Conservation (phyloP, 1,284 basidiomycete species). For the Naganishia sp. region DNA sequence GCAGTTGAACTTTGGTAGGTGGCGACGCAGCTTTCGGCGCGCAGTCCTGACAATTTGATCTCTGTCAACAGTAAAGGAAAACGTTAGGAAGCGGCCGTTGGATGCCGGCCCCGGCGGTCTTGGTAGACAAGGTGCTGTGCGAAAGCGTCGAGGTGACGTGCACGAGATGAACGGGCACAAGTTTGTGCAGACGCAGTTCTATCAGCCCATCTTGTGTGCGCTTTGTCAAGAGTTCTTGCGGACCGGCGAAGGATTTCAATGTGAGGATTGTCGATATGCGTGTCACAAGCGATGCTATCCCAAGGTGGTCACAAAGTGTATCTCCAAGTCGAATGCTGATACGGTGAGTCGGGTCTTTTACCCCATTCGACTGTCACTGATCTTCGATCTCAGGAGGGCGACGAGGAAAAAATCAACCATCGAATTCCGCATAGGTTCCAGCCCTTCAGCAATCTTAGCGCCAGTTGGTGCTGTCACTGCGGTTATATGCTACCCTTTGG, state of each 20-base stretch:
- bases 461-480: slow-evolving; percentile 99
- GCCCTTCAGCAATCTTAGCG: slow-evolving; percentile 92
- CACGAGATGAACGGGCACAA: slow-evolving; percentile 99
- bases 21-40: background rate
- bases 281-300: slow-evolving; percentile 99
- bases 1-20: slow-evolving; percentile 84
- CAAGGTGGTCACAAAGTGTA: slow-evolving; percentile 99
- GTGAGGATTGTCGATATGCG: slow-evolving; percentile 97
- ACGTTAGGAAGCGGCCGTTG: slow-evolving; percentile 80
- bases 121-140: slow-evolving; percentile 94
- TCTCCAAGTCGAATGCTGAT: slow-evolving; percentile 91
- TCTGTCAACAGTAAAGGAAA: slow-evolving; percentile 77
- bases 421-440: slow-evolving; percentile 99
- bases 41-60: too few species aligned
- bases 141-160: slow-evolving; percentile 96
- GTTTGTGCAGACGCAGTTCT: slow-evolving; percentile 96
- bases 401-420: slow-evolving; percentile 99
- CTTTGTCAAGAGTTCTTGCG: slow-evolving; percentile 97
- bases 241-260: slow-evolving; percentile 96
- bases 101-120: slow-evolving; percentile 80
- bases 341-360: slow-evolving; percentile 60
- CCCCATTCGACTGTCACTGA: slow-evolving; percentile 12
- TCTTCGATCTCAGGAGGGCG: slow-evolving; percentile 67
- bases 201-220: slow-evolving; percentile 96
- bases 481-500: slow-evolving; percentile 97